phyloP scores from a whole-genome alignment of 345 rosid genomes.

The Tarenaya hassleriana region DNA sequence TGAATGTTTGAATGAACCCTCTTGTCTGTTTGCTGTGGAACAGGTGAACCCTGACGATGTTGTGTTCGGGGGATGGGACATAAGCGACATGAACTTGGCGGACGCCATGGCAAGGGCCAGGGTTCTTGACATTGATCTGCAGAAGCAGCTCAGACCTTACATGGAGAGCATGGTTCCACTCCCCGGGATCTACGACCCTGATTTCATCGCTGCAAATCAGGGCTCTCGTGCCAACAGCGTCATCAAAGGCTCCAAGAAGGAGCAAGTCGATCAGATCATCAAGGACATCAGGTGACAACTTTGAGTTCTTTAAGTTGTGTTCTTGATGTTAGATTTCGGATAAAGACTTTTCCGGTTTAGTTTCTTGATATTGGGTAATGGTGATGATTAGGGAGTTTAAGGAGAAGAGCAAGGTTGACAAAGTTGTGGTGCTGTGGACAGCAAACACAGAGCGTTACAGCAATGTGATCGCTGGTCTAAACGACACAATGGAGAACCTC shows the following conservation, averaged over 20 bases:
- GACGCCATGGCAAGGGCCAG: slow-evolving; percentile 95
- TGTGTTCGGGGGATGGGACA: slow-evolving; percentile 99
- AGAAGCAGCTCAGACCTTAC: slow-evolving; percentile 90
- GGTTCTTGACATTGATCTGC: slow-evolving; percentile 86
- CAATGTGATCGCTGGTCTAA: slow-evolving; percentile 71
- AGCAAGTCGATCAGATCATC: slow-evolving; percentile 75
- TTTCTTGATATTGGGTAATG: slow-evolving; percentile 11
- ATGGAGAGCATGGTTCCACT: slow-evolving; percentile 96
- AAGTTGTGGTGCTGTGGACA: slow-evolving; percentile 89
- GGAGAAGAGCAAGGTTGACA: slow-evolving; percentile 81
- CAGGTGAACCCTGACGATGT: slow-evolving; percentile 88
- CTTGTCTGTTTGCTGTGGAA: not conserved
- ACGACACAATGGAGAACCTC: slow-evolving; percentile 80
- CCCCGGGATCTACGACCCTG: slow-evolving; percentile 80
- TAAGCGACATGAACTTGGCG: slow-evolving; percentile 90
- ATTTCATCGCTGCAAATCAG: slow-evolving; percentile 97
- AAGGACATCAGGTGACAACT: slow-evolving; percentile 68
- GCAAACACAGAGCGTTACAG: slow-evolving; percentile 99
- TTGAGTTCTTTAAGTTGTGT: not conserved
- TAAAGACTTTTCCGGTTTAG: not conserved
- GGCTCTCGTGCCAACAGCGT: slow-evolving; percentile 85
- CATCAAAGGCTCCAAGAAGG: slow-evolving; percentile 82
- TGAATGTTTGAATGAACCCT: too few relatives aligned
- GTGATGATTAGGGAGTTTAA: slow-evolving; percentile 68
- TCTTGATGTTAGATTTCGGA: too few relatives aligned